Evolutionary conservation across 2,329 filamentous ascomycete species (phyloP).

Genomic region (Alternaria arborescens): DNA sequence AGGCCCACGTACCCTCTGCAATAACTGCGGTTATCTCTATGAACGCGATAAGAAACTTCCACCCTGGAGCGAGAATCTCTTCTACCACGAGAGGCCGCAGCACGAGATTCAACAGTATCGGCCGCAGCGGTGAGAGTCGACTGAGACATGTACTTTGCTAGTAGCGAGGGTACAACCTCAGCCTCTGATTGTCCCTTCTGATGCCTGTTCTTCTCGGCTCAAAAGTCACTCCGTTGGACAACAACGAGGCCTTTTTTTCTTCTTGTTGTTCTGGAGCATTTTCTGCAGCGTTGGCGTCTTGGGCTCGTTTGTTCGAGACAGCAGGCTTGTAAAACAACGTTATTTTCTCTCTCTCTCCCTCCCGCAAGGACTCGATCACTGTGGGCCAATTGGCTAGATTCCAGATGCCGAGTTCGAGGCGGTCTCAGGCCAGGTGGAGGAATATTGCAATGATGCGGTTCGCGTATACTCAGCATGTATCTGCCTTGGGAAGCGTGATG

Average conservation of each 20-base stretch:
- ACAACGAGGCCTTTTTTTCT: background rate
- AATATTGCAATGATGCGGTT: background rate
- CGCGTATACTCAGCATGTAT: background rate
- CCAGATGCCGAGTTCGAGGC: background rate
- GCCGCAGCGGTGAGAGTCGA: constrained; percentile 20
- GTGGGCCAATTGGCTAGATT: background rate
- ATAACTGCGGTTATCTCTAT: constrained; percentile 89
- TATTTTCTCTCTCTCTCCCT: background rate
- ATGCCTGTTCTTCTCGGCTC: too few species aligned
- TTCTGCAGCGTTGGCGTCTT: constrained; percentile 15
- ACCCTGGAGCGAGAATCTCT: constrained; percentile 76
- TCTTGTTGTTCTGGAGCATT: constrained; percentile 1
- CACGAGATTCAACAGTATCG: constrained; percentile 36
- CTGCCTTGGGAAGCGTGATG: background rate
- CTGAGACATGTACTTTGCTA: background rate
- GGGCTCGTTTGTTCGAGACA: background rate
- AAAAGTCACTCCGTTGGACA: background rate
- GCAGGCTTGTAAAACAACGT: constrained; percentile 1
- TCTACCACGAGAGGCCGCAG: constrained; percentile 56
- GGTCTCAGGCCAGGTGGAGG: background rate
- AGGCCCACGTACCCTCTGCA: constrained; percentile 85
- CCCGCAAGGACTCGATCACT: background rate
- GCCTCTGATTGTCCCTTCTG: too few species aligned
- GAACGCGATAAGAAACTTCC: constrained; percentile 87
- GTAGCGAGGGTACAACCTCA: too few species aligned